Percentiles rank a stretch among this genome's conserved stretches.
Conservation (phyloP, 805 yeast genomes). For the Candida morakotiae region DNA sequence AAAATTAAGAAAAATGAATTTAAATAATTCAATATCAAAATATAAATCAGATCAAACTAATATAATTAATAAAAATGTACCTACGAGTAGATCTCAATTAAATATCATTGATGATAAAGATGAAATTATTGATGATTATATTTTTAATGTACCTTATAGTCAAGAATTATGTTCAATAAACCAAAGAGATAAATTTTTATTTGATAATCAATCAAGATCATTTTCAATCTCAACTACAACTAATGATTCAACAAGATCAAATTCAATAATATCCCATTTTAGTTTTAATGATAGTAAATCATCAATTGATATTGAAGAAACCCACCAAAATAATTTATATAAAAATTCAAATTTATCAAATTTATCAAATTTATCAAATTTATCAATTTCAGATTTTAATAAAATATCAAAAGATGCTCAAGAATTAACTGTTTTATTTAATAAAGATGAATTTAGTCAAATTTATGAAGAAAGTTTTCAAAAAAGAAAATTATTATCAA, state of each 20-base stretch:
- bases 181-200: conserved; percentile 28
- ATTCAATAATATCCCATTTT: conserved; percentile 40
- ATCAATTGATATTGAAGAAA: conserved; percentile 4
- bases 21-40: conserved; percentile 20
- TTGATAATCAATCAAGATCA: conserved; percentile 17
- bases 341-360: neutral
- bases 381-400: conserved; percentile 9
- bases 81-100: no score
- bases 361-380: neutral
- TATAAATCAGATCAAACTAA: conserved; percentile 12
- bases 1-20: conserved; percentile 19
- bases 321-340: neutral
- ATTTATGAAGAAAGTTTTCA: conserved; percentile 23
- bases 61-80: neutral
- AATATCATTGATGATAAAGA: conserved; percentile 13
- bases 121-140: conserved; percentile 23
- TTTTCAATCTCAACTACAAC: conserved; percentile 23
- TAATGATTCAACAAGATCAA: conserved; percentile 38
- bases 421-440: conserved; percentile 24
- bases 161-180: conserved; percentile 43
- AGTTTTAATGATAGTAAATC: conserved; percentile 15
- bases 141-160: conserved; percentile 64
- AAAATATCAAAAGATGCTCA: conserved; percentile 31
- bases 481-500: conserved; percentile 15
- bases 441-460: conserved; percentile 21